Evolutionary conservation across 495 filamentous ascomycete species (phyloP).

Genomic region (Echria macrotheca): DNA sequence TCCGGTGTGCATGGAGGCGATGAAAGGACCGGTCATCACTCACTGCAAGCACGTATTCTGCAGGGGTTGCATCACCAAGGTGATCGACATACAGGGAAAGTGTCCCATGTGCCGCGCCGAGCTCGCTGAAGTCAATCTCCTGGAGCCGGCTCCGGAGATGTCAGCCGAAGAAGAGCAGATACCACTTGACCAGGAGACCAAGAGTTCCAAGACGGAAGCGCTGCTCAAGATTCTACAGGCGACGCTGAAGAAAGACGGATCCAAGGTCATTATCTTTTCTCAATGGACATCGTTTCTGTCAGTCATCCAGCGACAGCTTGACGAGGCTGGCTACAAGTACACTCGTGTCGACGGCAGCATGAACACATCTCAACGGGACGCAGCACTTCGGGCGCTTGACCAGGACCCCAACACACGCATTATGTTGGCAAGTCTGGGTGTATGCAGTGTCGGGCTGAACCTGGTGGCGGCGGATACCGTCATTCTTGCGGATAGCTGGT

Average conservation of each 20-base stretch:
- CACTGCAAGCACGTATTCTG: slow-evolving; percentile 84
- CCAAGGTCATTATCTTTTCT: slow-evolving; percentile 85
- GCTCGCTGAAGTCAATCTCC: slow-evolving; percentile 54
- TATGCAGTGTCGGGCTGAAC: slow-evolving; percentile 85
- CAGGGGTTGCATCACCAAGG: slow-evolving; percentile 65
- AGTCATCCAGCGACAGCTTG: slow-evolving; percentile 67
- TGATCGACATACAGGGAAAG: slow-evolving; percentile 73
- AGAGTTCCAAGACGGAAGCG: slow-evolving; percentile 80
- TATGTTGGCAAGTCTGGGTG: slow-evolving; percentile 75
- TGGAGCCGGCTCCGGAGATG: slow-evolving; percentile 58
- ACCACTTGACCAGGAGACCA: slow-evolving; percentile 55
- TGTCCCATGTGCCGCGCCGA: slow-evolving; percentile 85
- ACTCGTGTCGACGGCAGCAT: slow-evolving; percentile 82
- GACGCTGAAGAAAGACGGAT: slow-evolving; percentile 57
- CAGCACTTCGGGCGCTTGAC: slow-evolving; percentile 60
- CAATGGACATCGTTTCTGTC: slow-evolving; percentile 91
- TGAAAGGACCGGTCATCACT: slow-evolving; percentile 74
- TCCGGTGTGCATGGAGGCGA: slow-evolving; percentile 70
- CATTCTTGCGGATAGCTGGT: slow-evolving; percentile 81
- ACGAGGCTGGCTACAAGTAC: slow-evolving; percentile 55
- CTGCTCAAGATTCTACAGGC: slow-evolving; percentile 74
- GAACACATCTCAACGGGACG: slow-evolving; percentile 60
- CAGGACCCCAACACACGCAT: slow-evolving; percentile 65
- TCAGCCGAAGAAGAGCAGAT: slow-evolving; percentile 35
- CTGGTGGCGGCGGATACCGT: slow-evolving; percentile 85